Percentiles rank a stretch among this genome's conserved stretches.
Evolutionary conservation across 192 early-diverging fungal genomes (phyloP).

Genomic region (Ramicandelaber brevisporus): DNA sequence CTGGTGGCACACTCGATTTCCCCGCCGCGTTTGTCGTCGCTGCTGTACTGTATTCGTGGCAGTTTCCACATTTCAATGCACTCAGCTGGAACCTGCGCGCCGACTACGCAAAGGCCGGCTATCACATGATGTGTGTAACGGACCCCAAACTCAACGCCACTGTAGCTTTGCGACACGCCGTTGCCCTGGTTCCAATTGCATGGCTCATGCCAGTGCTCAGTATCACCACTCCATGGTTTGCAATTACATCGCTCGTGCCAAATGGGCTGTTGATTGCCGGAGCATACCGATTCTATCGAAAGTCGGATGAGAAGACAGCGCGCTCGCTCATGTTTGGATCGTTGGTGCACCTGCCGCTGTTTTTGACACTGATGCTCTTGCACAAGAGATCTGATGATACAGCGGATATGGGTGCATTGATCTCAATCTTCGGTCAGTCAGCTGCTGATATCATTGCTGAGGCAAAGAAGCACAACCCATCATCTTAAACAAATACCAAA

Average conservation of each 20-base stretch:
- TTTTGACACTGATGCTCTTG: conserved; percentile 66
- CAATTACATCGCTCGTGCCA: conserved; percentile 40
- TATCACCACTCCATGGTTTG: conserved; percentile 54
- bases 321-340: conserved; percentile 76
- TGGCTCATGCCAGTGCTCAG: conserved; percentile 31
- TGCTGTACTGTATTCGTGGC: conserved; percentile 76
- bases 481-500: neutral
- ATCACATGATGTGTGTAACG: conserved; percentile 79
- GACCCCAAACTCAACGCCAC: conserved; percentile 71
- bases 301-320: conserved; percentile 55
- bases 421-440: too few relatives aligned
- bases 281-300: conserved; percentile 56
- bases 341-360: conserved; percentile 63
- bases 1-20: conserved; percentile 27
- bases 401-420: conserved; percentile 4
- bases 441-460: too few relatives aligned
- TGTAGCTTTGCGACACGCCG: conserved; percentile 56
- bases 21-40: conserved; percentile 62
- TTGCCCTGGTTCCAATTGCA: conserved; percentile 46
- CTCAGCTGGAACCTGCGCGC: conserved; percentile 70
- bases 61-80: conserved; percentile 97
- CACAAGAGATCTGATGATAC: conserved; percentile 35
- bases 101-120: conserved; percentile 94
- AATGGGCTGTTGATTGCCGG: conserved; percentile 47
- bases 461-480: neutral